These are phyloP conservation scores for Elsinoe ampelina DNA, from an alignment of 2,329 filamentous ascomycete genomes.

Conservation along the genomic window DNA sequence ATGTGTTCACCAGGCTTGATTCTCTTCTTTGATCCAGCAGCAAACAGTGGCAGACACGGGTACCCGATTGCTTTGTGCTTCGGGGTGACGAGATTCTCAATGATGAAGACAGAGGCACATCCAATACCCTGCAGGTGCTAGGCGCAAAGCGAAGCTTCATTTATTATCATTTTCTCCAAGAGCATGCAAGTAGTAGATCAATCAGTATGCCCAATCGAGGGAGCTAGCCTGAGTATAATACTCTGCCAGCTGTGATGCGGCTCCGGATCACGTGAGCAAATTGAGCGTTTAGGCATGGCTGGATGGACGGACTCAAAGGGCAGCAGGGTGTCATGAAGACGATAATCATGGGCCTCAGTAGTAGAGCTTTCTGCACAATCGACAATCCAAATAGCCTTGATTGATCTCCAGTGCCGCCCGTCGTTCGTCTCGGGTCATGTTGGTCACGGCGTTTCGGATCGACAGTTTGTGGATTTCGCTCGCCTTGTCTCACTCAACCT, in stretches of 20 bases:
- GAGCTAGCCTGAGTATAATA: background rate
- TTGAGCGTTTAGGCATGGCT: background rate
- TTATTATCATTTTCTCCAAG: no score
- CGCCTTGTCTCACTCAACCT: constrained; percentile 11
- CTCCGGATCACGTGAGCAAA: background rate
- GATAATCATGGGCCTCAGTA: no score
- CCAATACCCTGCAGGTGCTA: constrained; percentile 3
- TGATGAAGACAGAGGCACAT: constrained; percentile 8
- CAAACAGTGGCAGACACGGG: no score
- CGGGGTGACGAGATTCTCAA: background rate
- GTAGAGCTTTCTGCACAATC: no score
- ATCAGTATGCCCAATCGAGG: no score
- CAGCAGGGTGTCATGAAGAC: background rate
- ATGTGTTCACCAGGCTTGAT: constrained; percentile 94
- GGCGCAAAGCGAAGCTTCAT: constrained; percentile 1
- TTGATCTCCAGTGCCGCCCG: constrained; percentile 4
- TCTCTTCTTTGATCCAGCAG: constrained; percentile 62
- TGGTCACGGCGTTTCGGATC: constrained; percentile 11
- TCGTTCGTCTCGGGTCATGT: background rate
- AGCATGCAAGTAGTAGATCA: no score
- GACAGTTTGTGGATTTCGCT: constrained; percentile 5
- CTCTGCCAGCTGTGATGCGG: background rate
- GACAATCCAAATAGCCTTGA: background rate
- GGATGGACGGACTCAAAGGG: background rate
- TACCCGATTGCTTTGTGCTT: background rate